A percentile compares a stretch with the other conserved stretches of the same genome.
Conservation (phyloP, 208 protist genomes). For the Baffinella frigidus region DNA sequence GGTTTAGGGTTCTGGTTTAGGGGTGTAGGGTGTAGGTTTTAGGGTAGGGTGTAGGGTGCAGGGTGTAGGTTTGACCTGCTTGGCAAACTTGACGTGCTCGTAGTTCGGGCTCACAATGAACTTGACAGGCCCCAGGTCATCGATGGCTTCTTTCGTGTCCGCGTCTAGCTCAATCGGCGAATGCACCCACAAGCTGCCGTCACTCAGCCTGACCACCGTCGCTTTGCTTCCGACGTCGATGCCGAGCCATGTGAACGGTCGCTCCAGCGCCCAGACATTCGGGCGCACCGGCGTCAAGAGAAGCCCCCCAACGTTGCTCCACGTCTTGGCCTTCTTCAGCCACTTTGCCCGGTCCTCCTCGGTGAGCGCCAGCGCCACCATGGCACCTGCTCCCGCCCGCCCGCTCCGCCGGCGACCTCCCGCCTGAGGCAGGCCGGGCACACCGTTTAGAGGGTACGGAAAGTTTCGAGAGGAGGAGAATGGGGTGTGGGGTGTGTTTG, state of each 20-base stretch:
- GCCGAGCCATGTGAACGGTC: not conserved
- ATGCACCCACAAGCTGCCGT: slow-evolving; percentile 22
- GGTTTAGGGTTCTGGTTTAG: too few relatives aligned
- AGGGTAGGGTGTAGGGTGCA: too few relatives aligned
- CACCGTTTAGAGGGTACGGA: too few relatives aligned
- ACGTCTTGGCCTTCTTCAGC: not conserved
- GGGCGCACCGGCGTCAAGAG: not conserved
- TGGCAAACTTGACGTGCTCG: slow-evolving; percentile 29
- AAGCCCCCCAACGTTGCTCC: not conserved
- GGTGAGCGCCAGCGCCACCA: too few relatives aligned
- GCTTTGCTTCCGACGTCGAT: slow-evolving; percentile 16
- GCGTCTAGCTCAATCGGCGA: not conserved
- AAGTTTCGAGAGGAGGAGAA: too few relatives aligned
- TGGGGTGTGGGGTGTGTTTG: too few relatives aligned
- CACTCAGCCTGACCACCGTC: not conserved
- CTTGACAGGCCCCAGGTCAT: not conserved
- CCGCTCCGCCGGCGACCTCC: too few relatives aligned
- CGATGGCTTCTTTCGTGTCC: not conserved
- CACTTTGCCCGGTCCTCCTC: too few relatives aligned
- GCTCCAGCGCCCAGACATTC: not conserved
- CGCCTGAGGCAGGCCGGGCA: too few relatives aligned
- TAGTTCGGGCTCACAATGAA: slow-evolving; percentile 1
- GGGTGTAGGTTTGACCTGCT: not conserved
- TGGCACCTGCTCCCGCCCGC: too few relatives aligned
- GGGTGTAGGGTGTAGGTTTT: too few relatives aligned